Base-by-base conservation (phyloP, 2,329 filamentous ascomycete genomes). In the Knufia petricola region DNA sequence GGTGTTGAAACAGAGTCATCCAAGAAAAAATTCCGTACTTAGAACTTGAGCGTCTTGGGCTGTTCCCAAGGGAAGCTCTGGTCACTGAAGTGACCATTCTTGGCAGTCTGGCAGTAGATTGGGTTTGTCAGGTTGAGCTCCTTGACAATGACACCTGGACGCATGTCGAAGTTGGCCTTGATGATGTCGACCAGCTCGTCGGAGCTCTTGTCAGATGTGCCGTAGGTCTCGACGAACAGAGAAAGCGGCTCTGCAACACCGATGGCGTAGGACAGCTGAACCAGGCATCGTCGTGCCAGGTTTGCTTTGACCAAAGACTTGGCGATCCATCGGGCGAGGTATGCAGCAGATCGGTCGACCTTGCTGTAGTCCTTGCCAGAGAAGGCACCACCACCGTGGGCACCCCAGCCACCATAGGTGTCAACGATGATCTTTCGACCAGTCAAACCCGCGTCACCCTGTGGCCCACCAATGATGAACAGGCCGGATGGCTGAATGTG, bases 301-400 rank as follows among this genome's bases (percentile, higher is more conserved):
- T 85, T 84, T 62, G 90, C 85, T 63, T 82, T 74, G 61, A 98
- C 87, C 58, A 98, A 81, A 36, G 92, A 98, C 81, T 98, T 98
- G 75, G 92, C 92, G 70, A 98, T 89, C 92, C 92, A 98, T 69
- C 92, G 88, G 61, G 80, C 89, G 61, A 96, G 82, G 76, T 98
- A 98, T 65, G 92, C 92, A 59, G 92, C 92, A 47, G 92, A 96
- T 63, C 92, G 87, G 69, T 98, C 92, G 73, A 98, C 92, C 82
- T 98, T 98, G 80, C 88, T 95, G 82, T 95, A 98, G 72, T 98
- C 92, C 84, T 98, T 98, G 66, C 92, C 92, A 64, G 92, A 96
- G 85, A 98, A 98, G 71, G 92, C 92, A 84, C 92, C 92, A 78
- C 92, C 92, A 79, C 92, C 92, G 79, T 98, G 92, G 63, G 92